Evolutionary conservation across 331 rosid genomes (phyloP), one percentile per base, ranked within the genome.

Genomic region (Stylosanthes scabra): DNA sequence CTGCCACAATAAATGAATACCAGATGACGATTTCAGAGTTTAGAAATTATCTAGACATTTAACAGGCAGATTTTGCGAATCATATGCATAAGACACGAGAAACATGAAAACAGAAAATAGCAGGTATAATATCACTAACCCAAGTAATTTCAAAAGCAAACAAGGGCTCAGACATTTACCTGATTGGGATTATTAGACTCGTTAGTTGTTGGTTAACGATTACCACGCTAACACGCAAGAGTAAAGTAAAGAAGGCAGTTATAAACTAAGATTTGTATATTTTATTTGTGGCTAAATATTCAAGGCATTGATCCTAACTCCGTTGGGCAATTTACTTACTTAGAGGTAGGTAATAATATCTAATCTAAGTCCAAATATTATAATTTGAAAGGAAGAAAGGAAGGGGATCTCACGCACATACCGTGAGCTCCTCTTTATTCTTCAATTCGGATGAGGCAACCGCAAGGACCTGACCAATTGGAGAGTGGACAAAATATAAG

Each of bases 381-480:
- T 31, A 70, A 49, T 28, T 56, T 20, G n/a, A 41, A 40, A 25
- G 31, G 58, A 31, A 54, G 46, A 28, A 58, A 81, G 28, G 63
- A 59, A 27, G 77, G 64, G 74, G 49, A 59, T 74, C 87, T 80
- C 87, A 55, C 68, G 82, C 72, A 80, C 85, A 80, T 74, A 78
- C 78, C 73, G 74, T 81, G 88, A 83, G 71, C 77, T 75, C 79
- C 63, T 70, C 63, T 73, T 31, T 59, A 60, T 57, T 76, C 68
- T 73, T 68, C 66, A 72, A 47, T 64, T 72, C 65, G 80, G 74
- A 66, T 68, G 71, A 69, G 49, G 65, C 57, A 51, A 51, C 80
- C 16, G 65, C 82, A n/a, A 47, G 66, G 68, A 85, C 85, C 84
- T 81, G 72, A 73, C 75, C 80, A 81, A 72, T 59, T 80, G 78